Base-by-base conservation (phyloP, 2,329 filamentous ascomycete genomes). In the Fusarium pseudonygamai region DNA sequence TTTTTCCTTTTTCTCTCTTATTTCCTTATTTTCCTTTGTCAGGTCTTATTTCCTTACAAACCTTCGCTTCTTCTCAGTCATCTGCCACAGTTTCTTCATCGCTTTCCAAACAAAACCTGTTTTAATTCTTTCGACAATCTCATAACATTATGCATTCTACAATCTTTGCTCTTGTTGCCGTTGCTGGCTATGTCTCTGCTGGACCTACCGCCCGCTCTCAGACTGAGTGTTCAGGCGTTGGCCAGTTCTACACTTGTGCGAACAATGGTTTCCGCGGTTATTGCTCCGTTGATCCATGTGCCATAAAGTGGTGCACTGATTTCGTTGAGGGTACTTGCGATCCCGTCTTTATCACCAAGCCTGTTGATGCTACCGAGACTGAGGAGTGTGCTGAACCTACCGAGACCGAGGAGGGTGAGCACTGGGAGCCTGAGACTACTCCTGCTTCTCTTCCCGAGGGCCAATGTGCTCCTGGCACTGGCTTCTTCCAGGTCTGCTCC, bases 21-120 rank as follows among this genome's bases (percentile, higher is more conserved):
- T 68, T 67, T 64, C 52, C 61, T 72, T 57, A 61, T 73, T 71
- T 71, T 72, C 71, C 62, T 73, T 74, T 71, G 71, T 74, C 43
- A 50, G 46, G 58, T 74, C 22, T 59, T 60, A 68, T 73, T 74
- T 72, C 62, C 71, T 73, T 68, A 26, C 71, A 49, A 68, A 73
- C 71, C 24, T 61, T 73, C 71, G 39, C 71, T 73, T 69, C 47
- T 58, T 68, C 18, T 72, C 62, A 72, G 47, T 59, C 71, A 22
- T 60, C 39, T 59, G 43, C 20, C 40, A 49, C 60, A 45, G 49
- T 73, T 67, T 15, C 30, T 28, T 69, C 37, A 6, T 45, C 64
- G 18, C 16, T 15, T 52, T 65, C 30, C 59, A 69, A 49, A 36
- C 60, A 70, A 59, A 56, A 56, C 34, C n/a, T 24, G 52, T 32